Evolutionary conservation across 2,329 filamentous ascomycete genomes (phyloP), one percentile per base, ranked within the genome.

Genomic region (Aspergillaceae sp.): DNA sequence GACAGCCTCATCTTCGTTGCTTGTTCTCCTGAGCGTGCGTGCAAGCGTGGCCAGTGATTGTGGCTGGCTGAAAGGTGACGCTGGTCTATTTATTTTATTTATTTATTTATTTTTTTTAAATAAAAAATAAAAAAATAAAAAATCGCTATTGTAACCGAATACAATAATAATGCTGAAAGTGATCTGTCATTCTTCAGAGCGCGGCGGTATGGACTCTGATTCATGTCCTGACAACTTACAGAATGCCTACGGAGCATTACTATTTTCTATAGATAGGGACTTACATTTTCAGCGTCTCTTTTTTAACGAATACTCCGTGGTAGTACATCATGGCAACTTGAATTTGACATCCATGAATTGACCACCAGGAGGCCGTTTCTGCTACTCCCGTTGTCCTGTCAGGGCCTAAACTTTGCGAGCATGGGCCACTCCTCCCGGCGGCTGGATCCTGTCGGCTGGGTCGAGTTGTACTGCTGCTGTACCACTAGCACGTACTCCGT

Each of bases 301-400:
- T 36, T 36, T 4, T 19, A 19, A 19, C 2, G 6, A 5, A 32
- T 32, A 32, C 30, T 32, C 30, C 30, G 30, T 32, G 8, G 30
- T 32, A 6, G 8, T 32, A 9, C 30, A 32, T 32, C 10, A 36
- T 19, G 34, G 34, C 8, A 36, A 27, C 6, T 8, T 28, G 36
- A 19, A 38, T 38, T 38, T 38, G 36, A 38, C 36, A 38, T 38
- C 36, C 36, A 36, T 28, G 36, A 38, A 38, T 38, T 38, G 36
- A 38, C 36, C 36, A 38, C 19, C n/a, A 38, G 19, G 9, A 50
- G 46, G 47, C 55, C 55, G 55, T 57, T 57, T 56, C 47, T 56
- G 53, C 52, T 53, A 50, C 52, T 51, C 55, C 54, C 49, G 52
- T 55, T 52, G 51, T 53, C 45, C 54, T 57, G 55, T 55, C 55